A percentile compares a stretch with the other conserved stretches of the same genome.
Conservation (phyloP, 2,329 filamentous ascomycete genomes). For the Penicillium sp. region DNA sequence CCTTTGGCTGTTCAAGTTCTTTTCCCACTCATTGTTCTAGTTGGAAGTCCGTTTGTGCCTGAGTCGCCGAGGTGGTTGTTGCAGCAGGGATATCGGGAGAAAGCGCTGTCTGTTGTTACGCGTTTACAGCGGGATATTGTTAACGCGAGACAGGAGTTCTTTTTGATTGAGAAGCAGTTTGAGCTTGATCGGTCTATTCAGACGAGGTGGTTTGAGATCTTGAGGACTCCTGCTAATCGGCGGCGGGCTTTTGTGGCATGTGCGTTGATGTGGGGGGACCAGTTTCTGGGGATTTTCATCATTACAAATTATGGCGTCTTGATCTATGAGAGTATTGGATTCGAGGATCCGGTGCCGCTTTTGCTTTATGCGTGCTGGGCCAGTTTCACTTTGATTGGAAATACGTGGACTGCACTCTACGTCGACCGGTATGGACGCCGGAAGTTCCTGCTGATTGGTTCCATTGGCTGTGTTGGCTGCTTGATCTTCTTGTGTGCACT, state of each 20-base stretch:
- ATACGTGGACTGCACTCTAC: constrained; percentile 43
- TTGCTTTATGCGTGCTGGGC: constrained; percentile 43
- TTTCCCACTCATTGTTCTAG: constrained; percentile 42
- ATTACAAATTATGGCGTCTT: constrained; percentile 44
- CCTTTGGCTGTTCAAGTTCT: constrained; percentile 46
- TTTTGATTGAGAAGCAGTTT: constrained; percentile 47
- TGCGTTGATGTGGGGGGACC: constrained; percentile 41
- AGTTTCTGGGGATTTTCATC: constrained; percentile 34
- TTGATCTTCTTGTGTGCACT: constrained; percentile 37
- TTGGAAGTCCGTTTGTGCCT: constrained; percentile 40
- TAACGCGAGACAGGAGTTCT: constrained; percentile 37
- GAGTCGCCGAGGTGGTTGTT: constrained; percentile 48
- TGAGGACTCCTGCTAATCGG: constrained; percentile 43
- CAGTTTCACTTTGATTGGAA: constrained; percentile 39
- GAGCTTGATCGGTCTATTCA: constrained; percentile 40
- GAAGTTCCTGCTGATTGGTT: constrained; percentile 38
- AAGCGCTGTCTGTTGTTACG: constrained; percentile 42
- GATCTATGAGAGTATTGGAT: constrained; percentile 42
- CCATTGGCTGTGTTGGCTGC: constrained; percentile 32
- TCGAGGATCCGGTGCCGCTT: constrained; percentile 37
- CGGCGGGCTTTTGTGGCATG: constrained; percentile 42
- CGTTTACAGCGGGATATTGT: constrained; percentile 10
- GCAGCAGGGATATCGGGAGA: constrained; percentile 42
- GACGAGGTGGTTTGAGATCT: constrained; percentile 42
- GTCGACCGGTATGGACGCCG: constrained; percentile 41